Percentiles rank a stretch among this genome's conserved stretches.
Evolutionary conservation across 768 basidiomycete genomes (phyloP).

Genomic region (Floccularia luteovirens): DNA sequence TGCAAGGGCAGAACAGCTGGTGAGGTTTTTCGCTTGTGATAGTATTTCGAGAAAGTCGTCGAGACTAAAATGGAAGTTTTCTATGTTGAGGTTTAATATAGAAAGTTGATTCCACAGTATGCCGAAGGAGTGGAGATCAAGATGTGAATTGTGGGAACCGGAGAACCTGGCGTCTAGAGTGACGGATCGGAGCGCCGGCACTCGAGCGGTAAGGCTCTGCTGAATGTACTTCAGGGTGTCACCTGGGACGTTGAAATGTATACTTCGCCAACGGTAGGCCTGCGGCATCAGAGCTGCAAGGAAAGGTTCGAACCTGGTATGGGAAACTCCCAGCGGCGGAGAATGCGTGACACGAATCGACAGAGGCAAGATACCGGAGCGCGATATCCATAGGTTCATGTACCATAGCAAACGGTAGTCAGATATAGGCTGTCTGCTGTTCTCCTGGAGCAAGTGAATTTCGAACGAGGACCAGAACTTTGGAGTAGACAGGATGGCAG

Average conservation of each 20-base stretch:
- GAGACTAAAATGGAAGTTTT: conserved; percentile 24
- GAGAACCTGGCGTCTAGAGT: conserved; percentile 18
- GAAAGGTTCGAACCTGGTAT: conserved; percentile 16
- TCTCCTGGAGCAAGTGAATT: conserved; percentile 21
- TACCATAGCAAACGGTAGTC: conserved; percentile 9
- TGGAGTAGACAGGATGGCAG: conserved; percentile 27
- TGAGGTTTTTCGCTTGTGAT: conserved; percentile 20
- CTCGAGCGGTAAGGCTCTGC: conserved; percentile 11
- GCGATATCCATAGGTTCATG: conserved; percentile 28
- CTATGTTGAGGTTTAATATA: conserved; percentile 25
- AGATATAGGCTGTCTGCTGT: conserved; percentile 7
- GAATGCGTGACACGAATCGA: conserved; percentile 21
- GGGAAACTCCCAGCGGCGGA: conserved; percentile 9
- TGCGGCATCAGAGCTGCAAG: conserved; percentile 22
- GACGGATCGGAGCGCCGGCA: conserved; percentile 21
- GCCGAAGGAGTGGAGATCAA: conserved; percentile 16
- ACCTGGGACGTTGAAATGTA: conserved; percentile 25
- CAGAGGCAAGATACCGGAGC: conserved; percentile 25
- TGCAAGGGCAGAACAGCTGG: conserved; percentile 22
- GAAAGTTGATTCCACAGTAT: conserved; percentile 35
- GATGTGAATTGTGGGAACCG: conserved; percentile 11
- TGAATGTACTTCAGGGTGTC: conserved; percentile 17
- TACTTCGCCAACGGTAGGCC: conserved; percentile 26
- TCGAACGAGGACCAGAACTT: conserved; percentile 41
- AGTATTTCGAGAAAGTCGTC: conserved; percentile 27